Conservation (phyloP, 345 rosid genomes). For the Arabis hirsuta region DNA sequence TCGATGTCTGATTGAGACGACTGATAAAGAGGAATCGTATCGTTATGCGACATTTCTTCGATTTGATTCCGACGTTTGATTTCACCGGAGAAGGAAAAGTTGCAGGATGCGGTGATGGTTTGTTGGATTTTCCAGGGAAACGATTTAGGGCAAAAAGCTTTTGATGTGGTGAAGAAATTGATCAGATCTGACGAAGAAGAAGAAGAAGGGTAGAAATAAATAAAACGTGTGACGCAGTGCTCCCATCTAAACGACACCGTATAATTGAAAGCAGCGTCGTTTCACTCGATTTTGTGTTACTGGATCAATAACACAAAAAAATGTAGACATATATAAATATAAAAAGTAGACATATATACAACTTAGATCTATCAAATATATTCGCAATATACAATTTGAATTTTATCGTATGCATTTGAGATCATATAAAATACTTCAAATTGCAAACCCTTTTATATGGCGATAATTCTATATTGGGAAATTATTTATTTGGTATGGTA, state of each 20-base stretch:
- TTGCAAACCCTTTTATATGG: too few relatives aligned
- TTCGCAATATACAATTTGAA: too few relatives aligned
- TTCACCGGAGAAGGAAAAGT: conserved; percentile 27
- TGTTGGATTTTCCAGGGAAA: conserved; percentile 38
- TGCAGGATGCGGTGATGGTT: conserved; percentile 8
- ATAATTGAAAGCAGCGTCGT: neutral
- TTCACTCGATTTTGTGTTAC: neutral
- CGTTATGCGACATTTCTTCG: conserved; percentile 72
- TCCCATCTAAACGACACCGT: conserved; percentile 3
- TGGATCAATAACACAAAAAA: too few relatives aligned
- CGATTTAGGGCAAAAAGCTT: conserved; percentile 4
- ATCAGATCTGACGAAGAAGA: conserved; percentile 32
- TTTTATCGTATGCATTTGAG: too few relatives aligned
- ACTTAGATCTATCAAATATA: too few relatives aligned
- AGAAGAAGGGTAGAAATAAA: neutral
- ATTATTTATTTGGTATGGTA: too few relatives aligned
- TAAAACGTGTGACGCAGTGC: conserved; percentile 28
- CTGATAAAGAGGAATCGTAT: conserved; percentile 74
- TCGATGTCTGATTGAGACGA: conserved; percentile 98
- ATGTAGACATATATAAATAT: too few relatives aligned
- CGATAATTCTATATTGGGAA: too few relatives aligned
- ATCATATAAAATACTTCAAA: too few relatives aligned
- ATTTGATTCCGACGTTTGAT: neutral
- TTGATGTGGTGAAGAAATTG: conserved; percentile 18
- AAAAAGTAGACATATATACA: too few relatives aligned